A percentile compares a stretch with the other conserved stretches of the same genome.
These are phyloP conservation scores for Beauveria pseudobassiana DNA, from an alignment of 2,329 filamentous ascomycete genomes.

Conservation along the genomic window DNA sequence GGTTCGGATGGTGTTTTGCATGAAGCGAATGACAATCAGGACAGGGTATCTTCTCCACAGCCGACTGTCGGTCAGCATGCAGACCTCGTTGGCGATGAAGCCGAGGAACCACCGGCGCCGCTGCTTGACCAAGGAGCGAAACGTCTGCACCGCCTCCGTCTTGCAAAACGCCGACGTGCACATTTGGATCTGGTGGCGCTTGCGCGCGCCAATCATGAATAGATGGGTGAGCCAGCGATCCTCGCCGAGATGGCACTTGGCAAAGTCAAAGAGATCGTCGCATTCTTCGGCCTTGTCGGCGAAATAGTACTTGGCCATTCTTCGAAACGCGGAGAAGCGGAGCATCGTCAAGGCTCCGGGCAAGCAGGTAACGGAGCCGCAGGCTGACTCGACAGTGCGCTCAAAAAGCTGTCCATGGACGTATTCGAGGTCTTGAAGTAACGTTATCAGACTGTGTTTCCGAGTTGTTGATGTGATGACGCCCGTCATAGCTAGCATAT, in stretches of 20 bases:
- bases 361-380: slow-evolving; percentile 88
- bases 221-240: slow-evolving; percentile 96
- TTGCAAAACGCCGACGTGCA: slow-evolving; percentile 98
- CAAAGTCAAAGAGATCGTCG: slow-evolving; percentile 92
- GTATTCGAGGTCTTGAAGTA: slow-evolving; percentile 97
- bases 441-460: slow-evolving; percentile 80
- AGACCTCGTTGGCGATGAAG: slow-evolving; percentile 96
- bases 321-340: slow-evolving; percentile 89
- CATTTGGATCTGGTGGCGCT: slow-evolving; percentile 94
- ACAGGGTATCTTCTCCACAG: slow-evolving; percentile 88
- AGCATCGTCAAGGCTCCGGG: slow-evolving; percentile 94
- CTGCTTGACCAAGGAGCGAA: slow-evolving; percentile 81
- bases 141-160: slow-evolving; percentile 90
- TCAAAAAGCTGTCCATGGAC: slow-evolving; percentile 96
- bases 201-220: slow-evolving; percentile 95
- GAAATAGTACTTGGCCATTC: slow-evolving; percentile 98
- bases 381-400: slow-evolving; percentile 88
- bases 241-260: slow-evolving; percentile 90
- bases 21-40: slow-evolving; percentile 77
- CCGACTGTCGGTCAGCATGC: slow-evolving; percentile 92
- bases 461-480: slow-evolving; percentile 92
- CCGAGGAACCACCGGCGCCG: slow-evolving; percentile 93
- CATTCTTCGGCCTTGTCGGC: slow-evolving; percentile 94
- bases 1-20: slow-evolving; percentile 93
- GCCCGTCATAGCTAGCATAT: slow-evolving; percentile 96